Percentiles rank a stretch among this genome's conserved stretches.
Conservation (phyloP, 345 rosid species). For the Heritiera littoralis region DNA sequence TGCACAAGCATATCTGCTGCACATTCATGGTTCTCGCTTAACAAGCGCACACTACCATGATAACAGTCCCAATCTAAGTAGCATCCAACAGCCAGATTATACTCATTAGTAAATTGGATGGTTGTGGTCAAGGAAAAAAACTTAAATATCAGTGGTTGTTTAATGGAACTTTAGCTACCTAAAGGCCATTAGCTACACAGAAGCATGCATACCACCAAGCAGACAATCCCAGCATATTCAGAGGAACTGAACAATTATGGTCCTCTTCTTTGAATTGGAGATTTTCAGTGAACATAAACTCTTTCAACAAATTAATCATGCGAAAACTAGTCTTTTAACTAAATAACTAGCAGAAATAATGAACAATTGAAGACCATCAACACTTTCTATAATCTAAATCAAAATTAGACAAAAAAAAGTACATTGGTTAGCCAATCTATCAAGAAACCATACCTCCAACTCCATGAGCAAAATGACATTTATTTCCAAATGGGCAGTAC, state of each 20-base stretch:
- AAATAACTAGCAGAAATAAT: constrained; percentile 3
- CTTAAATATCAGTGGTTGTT: neutral
- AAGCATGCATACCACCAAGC: neutral
- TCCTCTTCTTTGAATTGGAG: constrained; percentile 1
- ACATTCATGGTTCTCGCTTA: neutral
- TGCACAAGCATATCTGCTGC: neutral
- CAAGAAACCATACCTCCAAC: constrained; percentile 54
- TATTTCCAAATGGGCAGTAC: constrained; percentile 91
- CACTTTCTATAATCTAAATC: neutral
- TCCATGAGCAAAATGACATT: constrained; percentile 98
- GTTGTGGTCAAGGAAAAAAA: neutral
- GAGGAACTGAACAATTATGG: neutral
- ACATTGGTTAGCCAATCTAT: neutral
- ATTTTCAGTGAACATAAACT: constrained; percentile 10
- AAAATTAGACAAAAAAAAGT: neutral
- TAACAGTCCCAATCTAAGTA: neutral
- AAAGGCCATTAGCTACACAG: neutral
- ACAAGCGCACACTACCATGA: neutral
- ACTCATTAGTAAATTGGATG: neutral
- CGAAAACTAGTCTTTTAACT: neutral
- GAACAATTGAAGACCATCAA: constrained; percentile 1
- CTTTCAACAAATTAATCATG: neutral
- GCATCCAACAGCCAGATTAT: neutral
- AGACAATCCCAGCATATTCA: neutral
- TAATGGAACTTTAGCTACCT: neutral